Base-by-base conservation (phyloP, 1,284 basidiomycete genomes). In the Cryptococcus hybrid region DNA sequence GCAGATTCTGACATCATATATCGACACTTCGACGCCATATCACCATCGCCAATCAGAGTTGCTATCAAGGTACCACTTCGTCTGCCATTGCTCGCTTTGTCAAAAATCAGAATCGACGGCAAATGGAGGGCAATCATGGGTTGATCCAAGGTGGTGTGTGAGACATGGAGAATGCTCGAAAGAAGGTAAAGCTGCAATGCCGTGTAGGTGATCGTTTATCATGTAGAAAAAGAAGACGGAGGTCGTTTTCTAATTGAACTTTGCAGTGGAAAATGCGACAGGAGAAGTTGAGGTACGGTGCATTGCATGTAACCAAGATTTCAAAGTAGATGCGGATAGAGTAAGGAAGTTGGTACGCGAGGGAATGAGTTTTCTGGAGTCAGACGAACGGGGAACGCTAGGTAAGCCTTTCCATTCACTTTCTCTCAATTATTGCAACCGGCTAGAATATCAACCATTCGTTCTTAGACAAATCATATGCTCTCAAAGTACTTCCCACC, bases 1-100 rank as follows among this genome's bases (percentile, higher is more conserved):
- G 12, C 57, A 81, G 80, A 67, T 82, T 57, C 62, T 86, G 54
- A 92, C 87, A 1, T 83, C 90, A 11, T 98, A 98, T 67, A 83
- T 96, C 49, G 95, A 98, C 72, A 84, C 88, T 2, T 89, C 86
- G 1, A 80, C 89, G 11, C 88, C 90, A 0, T 76, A 76, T 6
- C 61, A 73, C 0, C 75, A 83, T 30, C 82, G 92, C 36, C 86
- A 84, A 62, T 71, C 77, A 18, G 80, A 84, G 5, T 79, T 95
- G 18, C 71, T 79, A 52, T 85, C 88, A 64, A 86, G 88, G 0
- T 97, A 98, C 75, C 82, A 84, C 63, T 97, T 98, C 69, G 77
- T 71, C 2, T 98, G 95, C 70, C 66, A 67, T 7, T 98, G 94
- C 69, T 39, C 63, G 13, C 71, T 88, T 2, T 93, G 90, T 57